Conservation (phyloP, 2,329 filamentous ascomycete genomes). For the Nothophoma quercina region DNA sequence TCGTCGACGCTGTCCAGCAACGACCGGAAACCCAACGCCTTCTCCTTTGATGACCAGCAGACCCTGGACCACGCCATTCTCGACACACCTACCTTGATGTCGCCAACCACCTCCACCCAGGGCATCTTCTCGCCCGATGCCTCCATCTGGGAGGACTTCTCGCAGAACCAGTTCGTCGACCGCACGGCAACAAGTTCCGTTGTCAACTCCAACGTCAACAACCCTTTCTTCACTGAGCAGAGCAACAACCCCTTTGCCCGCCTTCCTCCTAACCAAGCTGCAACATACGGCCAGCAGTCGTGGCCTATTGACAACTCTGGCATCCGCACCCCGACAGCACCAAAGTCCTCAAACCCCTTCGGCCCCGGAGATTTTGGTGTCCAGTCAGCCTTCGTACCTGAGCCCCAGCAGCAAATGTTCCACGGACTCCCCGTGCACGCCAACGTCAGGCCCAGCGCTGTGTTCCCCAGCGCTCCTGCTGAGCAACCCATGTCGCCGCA, state of each 20-base stretch:
- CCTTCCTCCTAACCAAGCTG: conserved; percentile 59
- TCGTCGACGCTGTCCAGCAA: conserved; percentile 45
- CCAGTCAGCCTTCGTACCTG: conserved; percentile 54
- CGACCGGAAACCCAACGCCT: conserved; percentile 49
- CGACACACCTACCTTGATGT: conserved; percentile 56
- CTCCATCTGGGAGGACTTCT: conserved; percentile 58
- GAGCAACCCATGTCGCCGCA: conserved; percentile 66
- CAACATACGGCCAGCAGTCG: conserved; percentile 57
- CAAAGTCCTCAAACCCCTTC: conserved; percentile 75
- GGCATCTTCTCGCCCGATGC: conserved; percentile 62
- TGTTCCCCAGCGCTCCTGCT: conserved; percentile 55
- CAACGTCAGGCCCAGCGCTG: conserved; percentile 57
- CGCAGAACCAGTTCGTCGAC: conserved; percentile 49
- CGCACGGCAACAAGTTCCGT: conserved; percentile 47
- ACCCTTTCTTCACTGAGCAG: conserved; percentile 57
- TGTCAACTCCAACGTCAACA: conserved; percentile 53
- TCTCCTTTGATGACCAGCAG: conserved; percentile 59
- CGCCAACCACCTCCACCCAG: conserved; percentile 56
- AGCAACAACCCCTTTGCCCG: conserved; percentile 70
- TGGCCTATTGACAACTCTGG: conserved; percentile 74
- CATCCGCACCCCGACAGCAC: conserved; percentile 75
- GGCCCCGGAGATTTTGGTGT: conserved; percentile 58
- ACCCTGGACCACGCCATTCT: conserved; percentile 57
- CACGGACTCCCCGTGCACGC: conserved; percentile 47
- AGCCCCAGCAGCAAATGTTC: conserved; percentile 51